Evolutionary conservation across 345 rosid species (phyloP), one percentile per base, ranked within the genome.

Genomic region (Populus deltoides): DNA sequence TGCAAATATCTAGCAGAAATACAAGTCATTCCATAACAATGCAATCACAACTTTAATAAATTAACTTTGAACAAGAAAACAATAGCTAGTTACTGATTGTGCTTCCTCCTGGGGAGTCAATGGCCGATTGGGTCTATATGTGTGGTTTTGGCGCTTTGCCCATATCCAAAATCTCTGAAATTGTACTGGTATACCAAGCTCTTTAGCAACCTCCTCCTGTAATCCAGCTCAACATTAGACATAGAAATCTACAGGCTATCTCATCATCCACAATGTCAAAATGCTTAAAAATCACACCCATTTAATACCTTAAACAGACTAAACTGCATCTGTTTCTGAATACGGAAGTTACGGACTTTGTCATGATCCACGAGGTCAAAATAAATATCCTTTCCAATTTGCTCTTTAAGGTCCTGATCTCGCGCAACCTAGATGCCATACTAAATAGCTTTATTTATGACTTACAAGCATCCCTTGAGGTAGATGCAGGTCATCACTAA

Each of bases 341-440:
- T 86, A 35, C 97, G 97, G 77, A 96, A 96, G 81, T 90, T 91
- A 71, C 86, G 91, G 43, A 96, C 97, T 89, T 93, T 96, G 82
- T 93, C 97, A 83, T 92, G 99, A 84, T 92, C 95, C 76, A 96
- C 97, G 76, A 96, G 98, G 81, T 93, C 99, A 89, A 93, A 96
- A 84, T 86, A 92, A 77, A 91, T 87, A 86, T 92, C 98, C 84
- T 83, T 90, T 68, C 99, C 99, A 85, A 96, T 91, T 79, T 96
- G 99, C 75, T 88, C 94, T 43, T 76, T 79, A 65, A 96, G 90
- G 85, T 96, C 97, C 80, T 86, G 91, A 89, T 92, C 97, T 72
- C 95, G 89, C 45, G 99, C 97, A 79, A 96, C 97, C 99, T 96
- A 77, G 68, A 66, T 16, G 13, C 20, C 75, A 57, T 10, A 66